Percentiles rank a stretch among this genome's conserved stretches.
Evolutionary conservation across 2,329 filamentous ascomycete species (phyloP).

Genomic region (Ceratocystis alfenasii): DNA sequence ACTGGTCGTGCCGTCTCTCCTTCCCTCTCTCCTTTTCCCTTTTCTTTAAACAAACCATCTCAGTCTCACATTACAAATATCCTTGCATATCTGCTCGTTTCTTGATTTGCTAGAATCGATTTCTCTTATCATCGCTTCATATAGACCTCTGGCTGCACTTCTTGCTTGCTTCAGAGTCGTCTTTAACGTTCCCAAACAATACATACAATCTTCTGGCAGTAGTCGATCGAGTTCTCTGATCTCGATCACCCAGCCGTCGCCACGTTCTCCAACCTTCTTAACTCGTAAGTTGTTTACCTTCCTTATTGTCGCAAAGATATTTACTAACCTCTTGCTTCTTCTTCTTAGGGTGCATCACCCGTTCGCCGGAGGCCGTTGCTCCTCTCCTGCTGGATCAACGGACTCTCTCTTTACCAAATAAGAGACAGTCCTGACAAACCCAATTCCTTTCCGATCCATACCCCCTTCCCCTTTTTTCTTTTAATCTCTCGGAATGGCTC

Average conservation of each 20-base stretch:
- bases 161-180: slow-evolving; percentile 17
- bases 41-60: background rate
- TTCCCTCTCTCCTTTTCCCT: background rate
- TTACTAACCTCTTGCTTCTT: slow-evolving; percentile 5
- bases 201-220: background rate
- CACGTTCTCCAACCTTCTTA: slow-evolving; percentile 97
- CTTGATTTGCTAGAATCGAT: background rate
- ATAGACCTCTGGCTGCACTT: slow-evolving; percentile 11
- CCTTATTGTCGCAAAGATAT: background rate
- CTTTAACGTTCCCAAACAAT: background rate
- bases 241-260: slow-evolving; percentile 27
- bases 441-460: slow-evolving; percentile 21
- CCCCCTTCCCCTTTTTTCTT: slow-evolving; percentile 1
- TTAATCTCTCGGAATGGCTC: slow-evolving; percentile 55
- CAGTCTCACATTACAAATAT: slow-evolving; percentile 1
- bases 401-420: slow-evolving; percentile 50
- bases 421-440: slow-evolving; percentile 28
- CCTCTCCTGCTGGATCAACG: slow-evolving; percentile 72
- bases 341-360: slow-evolving; percentile 70
- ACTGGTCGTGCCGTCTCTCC: too few relatives aligned
- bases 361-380: slow-evolving; percentile 92
- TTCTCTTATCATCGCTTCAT: background rate
- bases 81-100: background rate
- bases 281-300: slow-evolving; percentile 61
- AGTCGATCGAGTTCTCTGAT: slow-evolving; percentile 21